Conservation (phyloP, 768 basidiomycete genomes). For the Phanerochaete sordida region DNA sequence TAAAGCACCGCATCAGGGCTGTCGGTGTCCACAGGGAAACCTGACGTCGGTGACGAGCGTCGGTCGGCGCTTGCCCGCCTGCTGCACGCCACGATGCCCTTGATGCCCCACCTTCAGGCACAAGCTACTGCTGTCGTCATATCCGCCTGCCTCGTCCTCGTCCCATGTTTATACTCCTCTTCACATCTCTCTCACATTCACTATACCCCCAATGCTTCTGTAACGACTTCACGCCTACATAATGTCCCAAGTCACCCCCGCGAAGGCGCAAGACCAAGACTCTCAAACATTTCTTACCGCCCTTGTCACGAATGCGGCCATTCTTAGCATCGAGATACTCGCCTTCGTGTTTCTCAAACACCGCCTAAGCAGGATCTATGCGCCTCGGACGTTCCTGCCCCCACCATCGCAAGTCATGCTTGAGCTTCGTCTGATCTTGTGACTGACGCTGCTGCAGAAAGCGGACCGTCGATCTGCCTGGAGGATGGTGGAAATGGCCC, state of each 20-base stretch:
- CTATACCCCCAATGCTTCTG: not conserved
- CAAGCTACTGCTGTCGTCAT: not conserved
- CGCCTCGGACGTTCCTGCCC: slow-evolving; percentile 59
- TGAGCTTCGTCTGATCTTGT: not conserved
- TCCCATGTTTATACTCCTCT: not conserved
- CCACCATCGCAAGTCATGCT: slow-evolving; percentile 41
- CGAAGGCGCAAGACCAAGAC: slow-evolving; percentile 21
- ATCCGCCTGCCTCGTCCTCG: not conserved
- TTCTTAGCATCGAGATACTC: slow-evolving; percentile 44
- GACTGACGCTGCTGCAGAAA: slow-evolving; percentile 29
- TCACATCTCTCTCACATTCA: not conserved
- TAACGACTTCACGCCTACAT: not conserved
- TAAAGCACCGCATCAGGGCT: too few relatives aligned
- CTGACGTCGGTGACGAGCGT: too few relatives aligned
- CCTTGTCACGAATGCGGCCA: slow-evolving; percentile 50
- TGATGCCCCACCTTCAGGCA: slow-evolving; percentile 5
- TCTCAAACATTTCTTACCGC: slow-evolving; percentile 58
- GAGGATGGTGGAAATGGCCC: slow-evolving; percentile 48
- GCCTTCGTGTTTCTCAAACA: slow-evolving; percentile 57
- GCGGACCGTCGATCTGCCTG: slow-evolving; percentile 41
- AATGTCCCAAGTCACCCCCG: slow-evolving; percentile 11
- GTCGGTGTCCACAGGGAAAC: too few relatives aligned
- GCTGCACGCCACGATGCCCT: not conserved
- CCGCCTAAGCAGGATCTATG: slow-evolving; percentile 55
- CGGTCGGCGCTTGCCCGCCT: not conserved